Evolutionary conservation across 768 basidiomycete genomes (phyloP).

Genomic region (Lentinula detonsa): DNA sequence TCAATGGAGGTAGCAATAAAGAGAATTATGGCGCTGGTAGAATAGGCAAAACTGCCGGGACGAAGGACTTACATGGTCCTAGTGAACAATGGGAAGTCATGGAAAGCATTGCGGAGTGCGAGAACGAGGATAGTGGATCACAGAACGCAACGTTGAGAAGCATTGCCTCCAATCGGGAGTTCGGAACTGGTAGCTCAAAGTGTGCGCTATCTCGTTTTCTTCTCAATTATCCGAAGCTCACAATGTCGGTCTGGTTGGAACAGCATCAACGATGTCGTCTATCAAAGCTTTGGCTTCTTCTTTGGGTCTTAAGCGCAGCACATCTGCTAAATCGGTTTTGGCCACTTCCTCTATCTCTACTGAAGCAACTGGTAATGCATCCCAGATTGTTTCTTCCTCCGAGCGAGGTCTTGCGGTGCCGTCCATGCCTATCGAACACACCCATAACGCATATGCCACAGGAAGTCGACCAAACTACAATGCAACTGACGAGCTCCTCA

Average conservation of each 20-base stretch:
- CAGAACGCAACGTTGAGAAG: slow-evolving; percentile 46
- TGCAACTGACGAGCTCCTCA: slow-evolving; percentile 23
- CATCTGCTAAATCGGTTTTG: slow-evolving; percentile 22
- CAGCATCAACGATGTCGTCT: slow-evolving; percentile 60
- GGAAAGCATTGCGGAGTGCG: slow-evolving; percentile 69
- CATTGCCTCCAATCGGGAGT: slow-evolving; percentile 45
- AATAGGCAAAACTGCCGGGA: slow-evolving; percentile 11
- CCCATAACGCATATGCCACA: background rate
- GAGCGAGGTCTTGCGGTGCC: background rate
- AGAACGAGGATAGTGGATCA: slow-evolving; percentile 58
- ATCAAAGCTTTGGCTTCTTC: slow-evolving; percentile 74
- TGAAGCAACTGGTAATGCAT: background rate
- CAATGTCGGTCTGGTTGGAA: slow-evolving; percentile 4
- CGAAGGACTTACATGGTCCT: slow-evolving; percentile 40
- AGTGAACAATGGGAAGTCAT: slow-evolving; percentile 85
- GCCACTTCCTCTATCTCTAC: slow-evolving; percentile 7
- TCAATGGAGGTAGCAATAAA: slow-evolving; percentile 24
- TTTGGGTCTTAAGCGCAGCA: slow-evolving; percentile 58
- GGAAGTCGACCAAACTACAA: background rate
- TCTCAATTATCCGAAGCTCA: slow-evolving; percentile 8
- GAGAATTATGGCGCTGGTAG: slow-evolving; percentile 12
- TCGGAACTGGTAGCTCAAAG: slow-evolving; percentile 49
- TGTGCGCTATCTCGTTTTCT: slow-evolving; percentile 49
- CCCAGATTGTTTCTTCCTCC: background rate
- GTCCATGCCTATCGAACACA: background rate